Conservation (phyloP, 768 basidiomycete genomes). For the Boletus insuetus region DNA sequence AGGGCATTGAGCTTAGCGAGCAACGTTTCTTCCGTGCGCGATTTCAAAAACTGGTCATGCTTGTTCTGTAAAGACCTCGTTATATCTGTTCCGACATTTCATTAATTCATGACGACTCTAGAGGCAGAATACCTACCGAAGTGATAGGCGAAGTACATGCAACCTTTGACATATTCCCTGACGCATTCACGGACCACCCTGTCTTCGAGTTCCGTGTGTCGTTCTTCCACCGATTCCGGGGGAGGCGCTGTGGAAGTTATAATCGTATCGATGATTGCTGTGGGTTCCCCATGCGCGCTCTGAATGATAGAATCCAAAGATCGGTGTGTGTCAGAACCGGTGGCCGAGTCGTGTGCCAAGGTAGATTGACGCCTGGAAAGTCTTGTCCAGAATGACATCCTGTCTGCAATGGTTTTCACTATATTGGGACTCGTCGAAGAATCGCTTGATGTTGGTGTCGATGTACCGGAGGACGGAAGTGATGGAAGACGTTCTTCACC, state of each 20-base stretch:
- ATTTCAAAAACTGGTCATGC: constrained; percentile 58
- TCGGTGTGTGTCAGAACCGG: constrained; percentile 16
- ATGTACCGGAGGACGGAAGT: constrained; percentile 47
- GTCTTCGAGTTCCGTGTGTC: constrained; percentile 71
- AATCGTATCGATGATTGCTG: constrained; percentile 54
- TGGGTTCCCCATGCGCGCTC: constrained; percentile 45
- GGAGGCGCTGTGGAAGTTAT: constrained; percentile 59
- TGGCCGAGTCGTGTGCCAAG: constrained; percentile 13
- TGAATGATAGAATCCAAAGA: constrained; percentile 42
- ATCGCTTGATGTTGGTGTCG: constrained; percentile 50
- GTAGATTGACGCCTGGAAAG: constrained; percentile 46
- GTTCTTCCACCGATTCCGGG: constrained; percentile 62
- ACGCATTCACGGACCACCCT: constrained; percentile 82
- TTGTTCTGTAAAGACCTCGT: constrained; percentile 84
- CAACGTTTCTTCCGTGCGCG: constrained; percentile 56
- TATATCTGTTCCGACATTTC: constrained; percentile 49
- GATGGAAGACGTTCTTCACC: constrained; percentile 10
- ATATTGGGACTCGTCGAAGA: constrained; percentile 48
- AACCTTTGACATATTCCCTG: constrained; percentile 74
- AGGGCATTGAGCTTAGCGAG: constrained; percentile 58
- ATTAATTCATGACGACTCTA: not conserved
- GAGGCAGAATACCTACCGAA: constrained; percentile 55
- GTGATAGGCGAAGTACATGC: constrained; percentile 87
- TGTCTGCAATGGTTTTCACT: constrained; percentile 58
- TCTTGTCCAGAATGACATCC: constrained; percentile 75